Evolutionary conservation across 2,329 filamentous ascomycete genomes (phyloP), one percentile per base, ranked within the genome.

Genomic region (Hypoxylon sp.): DNA sequence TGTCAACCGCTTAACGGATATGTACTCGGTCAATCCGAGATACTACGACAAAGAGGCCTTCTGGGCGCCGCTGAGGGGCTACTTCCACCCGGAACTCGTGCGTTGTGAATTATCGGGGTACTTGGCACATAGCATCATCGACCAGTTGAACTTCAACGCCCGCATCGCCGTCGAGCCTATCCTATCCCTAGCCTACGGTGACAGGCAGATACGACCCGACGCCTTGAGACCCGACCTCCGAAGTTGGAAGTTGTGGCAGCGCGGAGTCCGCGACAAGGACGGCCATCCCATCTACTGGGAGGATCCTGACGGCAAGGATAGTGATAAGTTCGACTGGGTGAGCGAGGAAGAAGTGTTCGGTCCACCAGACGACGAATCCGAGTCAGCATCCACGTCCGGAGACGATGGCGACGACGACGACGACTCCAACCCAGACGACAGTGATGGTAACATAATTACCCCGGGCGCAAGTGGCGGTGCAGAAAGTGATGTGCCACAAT

Each of bases 161-260:
- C 44, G 59, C 2, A 15, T 62, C 0, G 50, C 54, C 3, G 61
- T 63, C 23, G 62, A 64, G 36, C 57, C 60, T 2, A 42, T 62
- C 2, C 11, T 36, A 3, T 27, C 41, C 3, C 32, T 59, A 4
- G n/a, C 12, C 0, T 11, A 20, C 27, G n/a, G 2, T 6, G 13
- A 16, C 9, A 11, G 11, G 11, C 3, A 5, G 11, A 12, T 29
- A 7, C 1, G 6, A 1, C 6, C 16, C 20, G 8, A 8, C 1
- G n/a, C 16, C 12, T 12, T 45, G 15, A 7, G 2, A 17, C 29
- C 27, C 15, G 7, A 16, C 12, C 7, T 13, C 3, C 3, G 3
- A n/a, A 11, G 6, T 7, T 3, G 2, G 8, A 13, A 37, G 3
- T 4, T 37, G 27, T 47, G 26, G 26, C 7, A 15, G 2, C 17